Evolutionary conservation across 2,329 filamentous ascomycete genomes (phyloP).

Genomic region (Claviceps cyperi): DNA sequence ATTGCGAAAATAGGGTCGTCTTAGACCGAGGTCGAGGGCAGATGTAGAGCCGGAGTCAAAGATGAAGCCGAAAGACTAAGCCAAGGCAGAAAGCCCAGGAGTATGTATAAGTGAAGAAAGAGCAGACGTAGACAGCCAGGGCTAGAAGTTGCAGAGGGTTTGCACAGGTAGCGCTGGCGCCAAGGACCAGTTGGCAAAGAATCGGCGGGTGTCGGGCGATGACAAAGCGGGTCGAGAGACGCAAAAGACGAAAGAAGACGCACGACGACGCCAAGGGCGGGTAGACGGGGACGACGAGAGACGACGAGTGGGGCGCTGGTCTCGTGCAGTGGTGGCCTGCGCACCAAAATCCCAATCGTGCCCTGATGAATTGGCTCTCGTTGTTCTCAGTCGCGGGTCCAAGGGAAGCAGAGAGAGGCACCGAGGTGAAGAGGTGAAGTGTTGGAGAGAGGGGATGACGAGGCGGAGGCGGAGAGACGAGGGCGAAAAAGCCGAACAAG

Average conservation of each 20-base stretch:
- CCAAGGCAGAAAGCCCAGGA: not conserved
- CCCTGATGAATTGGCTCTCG: not conserved
- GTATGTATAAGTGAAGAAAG: not conserved
- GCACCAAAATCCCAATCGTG: not conserved
- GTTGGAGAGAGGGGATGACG: not conserved
- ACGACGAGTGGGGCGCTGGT: not conserved
- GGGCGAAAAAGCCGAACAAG: not conserved
- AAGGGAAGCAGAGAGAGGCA: not conserved
- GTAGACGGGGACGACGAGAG: not conserved
- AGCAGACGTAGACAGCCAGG: not conserved
- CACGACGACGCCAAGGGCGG: not conserved
- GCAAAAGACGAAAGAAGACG: too few relatives aligned
- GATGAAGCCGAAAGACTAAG: not conserved
- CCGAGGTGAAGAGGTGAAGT: not conserved
- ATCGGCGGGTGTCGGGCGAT: constrained; percentile 2
- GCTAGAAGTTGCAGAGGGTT: not conserved
- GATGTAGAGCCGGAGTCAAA: not conserved
- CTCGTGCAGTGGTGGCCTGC: not conserved
- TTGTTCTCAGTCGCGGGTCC: not conserved
- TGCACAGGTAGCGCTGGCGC: not conserved
- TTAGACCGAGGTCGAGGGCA: not conserved
- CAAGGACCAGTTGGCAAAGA: not conserved
- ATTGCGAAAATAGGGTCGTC: not conserved
- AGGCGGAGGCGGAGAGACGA: not conserved
- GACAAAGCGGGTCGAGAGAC: constrained; percentile 1